These are phyloP conservation scores for Tolypocladium ovalisporum DNA, from an alignment of 2,329 filamentous ascomycete genomes.

Conservation along the genomic window DNA sequence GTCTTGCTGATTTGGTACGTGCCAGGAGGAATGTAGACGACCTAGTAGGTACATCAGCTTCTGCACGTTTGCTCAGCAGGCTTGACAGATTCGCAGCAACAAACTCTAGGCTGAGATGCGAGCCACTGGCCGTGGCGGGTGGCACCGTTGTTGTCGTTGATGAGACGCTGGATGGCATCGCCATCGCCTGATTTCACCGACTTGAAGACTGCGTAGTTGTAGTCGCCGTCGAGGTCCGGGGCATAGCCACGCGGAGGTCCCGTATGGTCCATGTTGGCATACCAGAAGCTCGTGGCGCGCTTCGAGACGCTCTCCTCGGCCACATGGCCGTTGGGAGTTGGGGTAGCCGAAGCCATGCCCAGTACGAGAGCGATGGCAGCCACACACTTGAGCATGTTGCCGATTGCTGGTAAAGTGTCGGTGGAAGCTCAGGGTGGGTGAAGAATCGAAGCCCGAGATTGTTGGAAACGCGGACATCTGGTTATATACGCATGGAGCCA, in stretches of 20 bases:
- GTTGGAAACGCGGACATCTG: not conserved
- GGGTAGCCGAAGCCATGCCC: slow-evolving; percentile 8
- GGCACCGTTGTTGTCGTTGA: slow-evolving; percentile 23
- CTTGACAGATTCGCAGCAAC: not conserved
- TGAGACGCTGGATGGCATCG: slow-evolving; percentile 24
- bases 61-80: not conserved
- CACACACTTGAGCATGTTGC: slow-evolving; percentile 8
- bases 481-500: not conserved
- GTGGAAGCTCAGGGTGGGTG: not conserved
- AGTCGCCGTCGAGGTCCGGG: slow-evolving; percentile 26
- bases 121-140: slow-evolving; percentile 26
- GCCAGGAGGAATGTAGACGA: slow-evolving; percentile 31
- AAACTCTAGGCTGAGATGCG: slow-evolving; percentile 28
- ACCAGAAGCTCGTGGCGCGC: slow-evolving; percentile 24
- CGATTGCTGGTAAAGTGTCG: not conserved
- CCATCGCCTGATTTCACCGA: slow-evolving; percentile 25
- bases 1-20: slow-evolving; percentile 28
- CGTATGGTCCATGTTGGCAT: slow-evolving; percentile 30
- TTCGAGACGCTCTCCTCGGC: slow-evolving; percentile 5
- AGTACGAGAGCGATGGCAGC: slow-evolving; percentile 7
- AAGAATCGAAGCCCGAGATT: not conserved
- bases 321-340: slow-evolving; percentile 3
- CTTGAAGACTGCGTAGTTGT: slow-evolving; percentile 25
- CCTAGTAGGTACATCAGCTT: slow-evolving; percentile 1
- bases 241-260: slow-evolving; percentile 24